Base-by-base conservation (phyloP, 2,329 filamentous ascomycete species). In the Scolecobasidium constrictum region DNA sequence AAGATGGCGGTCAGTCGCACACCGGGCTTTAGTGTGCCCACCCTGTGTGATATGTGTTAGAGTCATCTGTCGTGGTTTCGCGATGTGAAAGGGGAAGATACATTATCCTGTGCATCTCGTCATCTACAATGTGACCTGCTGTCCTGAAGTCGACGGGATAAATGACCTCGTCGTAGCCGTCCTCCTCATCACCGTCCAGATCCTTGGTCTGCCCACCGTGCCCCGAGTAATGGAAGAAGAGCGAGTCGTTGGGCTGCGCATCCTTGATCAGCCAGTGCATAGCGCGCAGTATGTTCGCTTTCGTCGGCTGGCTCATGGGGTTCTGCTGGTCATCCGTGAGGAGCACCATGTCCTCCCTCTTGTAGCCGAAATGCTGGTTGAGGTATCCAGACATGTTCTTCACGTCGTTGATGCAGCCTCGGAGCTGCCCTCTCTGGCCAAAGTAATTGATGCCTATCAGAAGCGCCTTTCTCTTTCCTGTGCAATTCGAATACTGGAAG, bases 211-310 rank as follows among this genome's bases (percentile, higher is more conserved):
- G 83, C n/a, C 84, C 84, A 46, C 84, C 83, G 56, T 88, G 83
- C 6, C 83, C 78, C 31, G 88, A 94, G 61, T 94, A 96, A 65
- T 96, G 90, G 68, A 96, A 95, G 66, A 96, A 96, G 5, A 96
- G 73, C 4, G 90, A 94, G 59, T 96, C 90, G 58, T 95, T 94
- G 0, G 87, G 84, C 45, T 76, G 76, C 4, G 90, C 88, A 57
- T 94, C 88, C 65, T 94, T 94, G 45, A 95, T 86, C 16, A 96
- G 68, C 90, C 90, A 96, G 60, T 95, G 88, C 90, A 96, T 96
- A 21, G 90, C 90, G 42, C 90, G 77, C 28, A 96, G 64, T 44
- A 96, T 94, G 58, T 96, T 96, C 52, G 86, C 83, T 63, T 95
- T 95, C 4, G 87, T 94, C 6, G 90, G 90, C 65, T 94, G 86